Evolutionary conservation across 2,329 filamentous ascomycete genomes (phyloP).

Genomic region (Penicillium fuscoglaucum): DNA sequence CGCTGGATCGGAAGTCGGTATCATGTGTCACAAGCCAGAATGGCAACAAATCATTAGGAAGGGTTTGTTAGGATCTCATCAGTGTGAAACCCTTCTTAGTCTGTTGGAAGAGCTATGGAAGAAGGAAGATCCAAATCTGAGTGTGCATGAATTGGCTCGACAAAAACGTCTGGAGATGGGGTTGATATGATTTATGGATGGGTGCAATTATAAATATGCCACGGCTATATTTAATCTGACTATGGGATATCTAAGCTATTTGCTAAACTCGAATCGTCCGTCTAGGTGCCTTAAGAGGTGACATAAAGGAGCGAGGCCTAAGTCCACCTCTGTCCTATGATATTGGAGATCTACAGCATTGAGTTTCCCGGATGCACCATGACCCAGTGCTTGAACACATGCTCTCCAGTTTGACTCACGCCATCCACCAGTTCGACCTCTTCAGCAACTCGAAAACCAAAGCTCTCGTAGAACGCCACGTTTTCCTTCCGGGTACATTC

Average conservation of each 20-base stretch:
- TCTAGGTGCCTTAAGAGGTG: not conserved
- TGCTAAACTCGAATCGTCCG: not conserved
- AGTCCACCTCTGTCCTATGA: not conserved
- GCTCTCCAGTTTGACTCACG: not conserved
- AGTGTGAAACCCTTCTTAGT: constrained; percentile 16
- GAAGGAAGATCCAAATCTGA: constrained; percentile 11
- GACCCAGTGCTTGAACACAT: constrained; percentile 23
- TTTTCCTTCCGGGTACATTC: constrained; percentile 27
- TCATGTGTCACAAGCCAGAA: constrained; percentile 17
- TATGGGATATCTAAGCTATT: constrained; percentile 2
- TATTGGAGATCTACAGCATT: not conserved
- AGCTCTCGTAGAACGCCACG: constrained; percentile 24
- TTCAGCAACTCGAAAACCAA: constrained; percentile 26
- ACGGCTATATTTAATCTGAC: not conserved
- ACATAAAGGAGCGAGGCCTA: too few species aligned
- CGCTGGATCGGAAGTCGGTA: constrained; percentile 21
- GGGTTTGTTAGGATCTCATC: constrained; percentile 7
- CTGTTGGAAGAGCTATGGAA: constrained; percentile 31
- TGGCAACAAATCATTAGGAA: constrained; percentile 22
- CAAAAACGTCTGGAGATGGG: constrained; percentile 28
- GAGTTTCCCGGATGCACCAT: constrained; percentile 21
- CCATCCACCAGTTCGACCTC: constrained; percentile 21
- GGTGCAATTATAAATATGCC: not conserved
- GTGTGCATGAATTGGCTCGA: constrained; percentile 26
- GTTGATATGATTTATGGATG: constrained; percentile 17